A percentile compares a stretch with the other conserved stretches of the same genome.
Evolutionary conservation across 371 early-diverging fungal genomes (phyloP).

Genomic region (Apophysomyces variabilis): DNA sequence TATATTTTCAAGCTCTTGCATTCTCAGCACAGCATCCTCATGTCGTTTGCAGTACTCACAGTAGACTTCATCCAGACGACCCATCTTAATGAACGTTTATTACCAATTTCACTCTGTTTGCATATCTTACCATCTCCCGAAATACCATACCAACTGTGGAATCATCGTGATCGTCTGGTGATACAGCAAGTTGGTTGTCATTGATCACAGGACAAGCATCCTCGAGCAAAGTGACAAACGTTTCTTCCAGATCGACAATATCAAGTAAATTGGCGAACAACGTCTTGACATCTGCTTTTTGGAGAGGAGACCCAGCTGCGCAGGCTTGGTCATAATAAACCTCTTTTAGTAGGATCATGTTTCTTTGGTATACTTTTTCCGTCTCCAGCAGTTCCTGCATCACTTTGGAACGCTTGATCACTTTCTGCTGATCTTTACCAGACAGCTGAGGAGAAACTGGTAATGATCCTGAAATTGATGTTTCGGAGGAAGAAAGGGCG

Average conservation of each 20-base stretch:
- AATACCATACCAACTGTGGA: slow-evolving; percentile 63
- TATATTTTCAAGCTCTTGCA: slow-evolving; percentile 62
- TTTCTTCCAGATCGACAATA: slow-evolving; percentile 59
- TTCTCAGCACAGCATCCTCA: slow-evolving; percentile 63
- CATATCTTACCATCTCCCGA: slow-evolving; percentile 52
- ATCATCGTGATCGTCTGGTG: slow-evolving; percentile 18
- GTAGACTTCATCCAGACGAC: slow-evolving; percentile 62
- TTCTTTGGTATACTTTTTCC: slow-evolving; percentile 65
- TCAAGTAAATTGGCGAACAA: slow-evolving; percentile 72
- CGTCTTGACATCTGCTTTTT: slow-evolving; percentile 59
- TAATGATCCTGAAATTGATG: slow-evolving; percentile 15
- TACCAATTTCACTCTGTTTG: too few relatives aligned
- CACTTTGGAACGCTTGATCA: slow-evolving; percentile 51
- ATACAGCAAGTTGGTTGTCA: neutral
- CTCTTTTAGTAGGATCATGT: slow-evolving; percentile 69
- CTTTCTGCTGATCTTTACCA: slow-evolving; percentile 18
- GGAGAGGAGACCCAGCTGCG: slow-evolving; percentile 41
- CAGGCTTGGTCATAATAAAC: slow-evolving; percentile 61
- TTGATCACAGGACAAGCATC: slow-evolving; percentile 30
- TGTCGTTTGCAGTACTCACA: slow-evolving; percentile 78
- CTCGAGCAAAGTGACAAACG: slow-evolving; percentile 55
- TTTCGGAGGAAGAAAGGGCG: slow-evolving; percentile 8
- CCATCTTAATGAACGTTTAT: slow-evolving; percentile 29
- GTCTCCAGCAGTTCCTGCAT: slow-evolving; percentile 72
- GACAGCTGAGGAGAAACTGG: slow-evolving; percentile 24